Evolutionary conservation across 2,329 filamentous ascomycete species (phyloP).

Genomic region (Blumeria graminis): DNA sequence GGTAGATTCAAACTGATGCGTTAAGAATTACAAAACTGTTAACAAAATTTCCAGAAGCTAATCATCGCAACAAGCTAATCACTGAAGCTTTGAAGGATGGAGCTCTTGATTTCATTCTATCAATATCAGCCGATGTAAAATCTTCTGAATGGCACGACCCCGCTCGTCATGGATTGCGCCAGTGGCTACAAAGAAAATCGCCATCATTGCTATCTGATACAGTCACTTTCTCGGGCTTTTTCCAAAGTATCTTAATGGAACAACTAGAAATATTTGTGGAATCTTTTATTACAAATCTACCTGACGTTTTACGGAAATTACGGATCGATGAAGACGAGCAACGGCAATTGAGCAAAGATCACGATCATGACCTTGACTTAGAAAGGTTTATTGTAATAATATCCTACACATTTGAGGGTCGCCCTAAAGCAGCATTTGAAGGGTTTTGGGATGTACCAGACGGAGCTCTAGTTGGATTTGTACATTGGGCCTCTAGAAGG

Average conservation of each 20-base stretch:
- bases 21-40: background rate
- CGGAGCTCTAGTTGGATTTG: conserved; percentile 77
- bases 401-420: conserved; percentile 70
- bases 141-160: conserved; percentile 72
- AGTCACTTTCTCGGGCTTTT: conserved; percentile 42
- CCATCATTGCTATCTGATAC: conserved; percentile 42
- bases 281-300: conserved; percentile 84
- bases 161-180: conserved; percentile 56
- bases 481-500: conserved; percentile 89
- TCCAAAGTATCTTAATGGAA: conserved; percentile 50
- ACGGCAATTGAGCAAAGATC: conserved; percentile 37
- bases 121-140: conserved; percentile 59
- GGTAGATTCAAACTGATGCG: conserved; percentile 15
- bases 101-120: conserved; percentile 75
- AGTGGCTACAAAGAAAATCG: conserved; percentile 62
- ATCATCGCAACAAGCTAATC: conserved; percentile 48
- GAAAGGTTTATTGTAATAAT: conserved; percentile 86
- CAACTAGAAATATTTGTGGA: conserved; percentile 75
- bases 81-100: conserved; percentile 62
- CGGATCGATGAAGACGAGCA: conserved; percentile 81
- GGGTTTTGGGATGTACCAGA: conserved; percentile 86
- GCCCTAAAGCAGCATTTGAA: conserved; percentile 51
- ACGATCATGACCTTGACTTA: conserved; percentile 47
- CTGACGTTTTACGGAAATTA: conserved; percentile 67
- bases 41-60: conserved; percentile 28